Percentiles rank a stretch among this genome's conserved stretches.
phyloP scores from a whole-genome alignment of 2,329 filamentous ascomycete genomes.

The Metarhizium brunneum region DNA sequence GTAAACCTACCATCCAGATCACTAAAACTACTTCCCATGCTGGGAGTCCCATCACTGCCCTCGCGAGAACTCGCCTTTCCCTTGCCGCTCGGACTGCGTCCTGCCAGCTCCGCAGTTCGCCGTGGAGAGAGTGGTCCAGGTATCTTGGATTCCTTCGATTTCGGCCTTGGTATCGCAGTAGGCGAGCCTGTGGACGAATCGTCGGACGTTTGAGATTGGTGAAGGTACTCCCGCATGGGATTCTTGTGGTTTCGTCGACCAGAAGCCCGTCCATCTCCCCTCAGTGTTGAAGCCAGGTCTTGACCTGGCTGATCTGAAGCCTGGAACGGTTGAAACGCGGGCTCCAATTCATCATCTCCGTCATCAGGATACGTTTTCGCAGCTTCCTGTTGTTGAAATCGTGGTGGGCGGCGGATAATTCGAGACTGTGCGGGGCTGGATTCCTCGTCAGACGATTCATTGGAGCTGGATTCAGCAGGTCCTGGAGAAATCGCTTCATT shows the following conservation, averaged over 20 bases:
- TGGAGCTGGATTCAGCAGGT: conserved; percentile 27
- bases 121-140: conserved; percentile 47
- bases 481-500: conserved; percentile 23
- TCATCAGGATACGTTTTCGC: conserved; percentile 33
- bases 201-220: conserved; percentile 49
- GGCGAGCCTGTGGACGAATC: conserved; percentile 50
- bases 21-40: conserved; percentile 80
- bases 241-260: conserved; percentile 19
- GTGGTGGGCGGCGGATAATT: conserved; percentile 50
- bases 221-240: conserved; percentile 24
- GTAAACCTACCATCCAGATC: conserved; percentile 60
- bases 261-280: conserved; percentile 31
- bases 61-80: conserved; percentile 45
- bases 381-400: conserved; percentile 33
- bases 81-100: conserved; percentile 42
- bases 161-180: conserved; percentile 21
- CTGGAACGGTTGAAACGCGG: conserved; percentile 44
- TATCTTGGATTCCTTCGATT: conserved; percentile 23
- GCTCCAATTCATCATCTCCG: conserved; percentile 48
- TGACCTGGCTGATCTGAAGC: conserved; percentile 26
- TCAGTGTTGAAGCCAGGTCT: conserved; percentile 44
- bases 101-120: conserved; percentile 48
- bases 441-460: conserved; percentile 35
- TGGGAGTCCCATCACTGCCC: conserved; percentile 64
- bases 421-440: conserved; percentile 48